Base-by-base conservation (phyloP, 306 rosid genomes). In the Vigna hirtella region DNA sequence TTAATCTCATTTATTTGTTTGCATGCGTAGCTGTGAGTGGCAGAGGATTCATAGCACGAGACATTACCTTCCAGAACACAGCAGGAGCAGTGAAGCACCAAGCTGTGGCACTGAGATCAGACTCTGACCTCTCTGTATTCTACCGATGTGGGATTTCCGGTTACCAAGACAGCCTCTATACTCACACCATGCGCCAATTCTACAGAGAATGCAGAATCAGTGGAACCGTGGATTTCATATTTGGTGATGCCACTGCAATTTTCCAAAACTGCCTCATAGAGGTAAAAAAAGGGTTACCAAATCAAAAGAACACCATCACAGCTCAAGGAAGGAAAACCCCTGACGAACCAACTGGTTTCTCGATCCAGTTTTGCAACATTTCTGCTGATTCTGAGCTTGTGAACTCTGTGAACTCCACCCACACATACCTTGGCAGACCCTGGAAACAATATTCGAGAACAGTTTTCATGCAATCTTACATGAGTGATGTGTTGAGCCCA, bases 181-280 rank as follows among this genome's bases (percentile, higher is more conserved):
- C 92, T 2, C 93, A 91, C 85, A 51, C 89, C 16, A 81, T 85
- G 92, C 89, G 92, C 11, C 98, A 93, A 50, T 93, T 93, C 82
- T 93, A 76, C 45, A 82, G 92, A 47, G 97, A 91, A 1, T 93
- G 97, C 74, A 82, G 48, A 2, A 90, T 93, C 53, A 78, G 73
- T 2, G 98, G 97, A 86, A 93, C 98, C 0, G 86, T 93, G 0
- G 98, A 93, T 59, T 91, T 93, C 83, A 80, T 93, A 3, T 93
- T 87, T 42, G 98, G 98, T 3, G 85, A 86, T 20, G 93, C 87
- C 28, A 56, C 87, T 0, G 96, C 77, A 0, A 85, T 90, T 5
- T 91, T 93, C 74, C 97, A 93, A 34, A 88, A 86, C 38, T 90
- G 98, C 80, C 74, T 20, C 3, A 85, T 93, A n/a, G 74, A 59